Evolutionary conservation across 2,329 filamentous ascomycete genomes (phyloP).

Genomic region (Colletotrichum musicola): DNA sequence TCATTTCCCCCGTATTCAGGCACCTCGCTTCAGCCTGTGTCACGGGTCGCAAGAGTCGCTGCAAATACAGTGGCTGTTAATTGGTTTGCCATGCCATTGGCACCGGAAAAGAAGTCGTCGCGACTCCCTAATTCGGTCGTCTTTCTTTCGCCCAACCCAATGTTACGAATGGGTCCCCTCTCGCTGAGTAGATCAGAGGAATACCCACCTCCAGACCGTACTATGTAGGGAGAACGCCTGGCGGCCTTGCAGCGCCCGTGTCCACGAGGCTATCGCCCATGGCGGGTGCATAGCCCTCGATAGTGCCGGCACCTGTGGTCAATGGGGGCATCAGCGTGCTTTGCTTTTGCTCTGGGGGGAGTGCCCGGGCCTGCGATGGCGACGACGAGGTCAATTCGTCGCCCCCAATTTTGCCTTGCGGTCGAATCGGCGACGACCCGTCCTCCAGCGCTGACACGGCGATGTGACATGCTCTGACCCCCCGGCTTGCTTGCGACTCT

Average conservation of each 20-base stretch:
- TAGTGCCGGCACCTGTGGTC: slow-evolving; percentile 24
- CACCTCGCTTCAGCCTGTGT: slow-evolving; percentile 19
- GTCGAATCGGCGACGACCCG: slow-evolving; percentile 38
- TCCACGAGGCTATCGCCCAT: slow-evolving; percentile 33
- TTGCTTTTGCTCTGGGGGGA: not conserved
- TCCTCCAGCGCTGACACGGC: slow-evolving; percentile 40
- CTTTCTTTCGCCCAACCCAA: not conserved
- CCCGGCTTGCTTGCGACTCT: slow-evolving; percentile 22
- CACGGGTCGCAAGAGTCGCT: slow-evolving; percentile 31
- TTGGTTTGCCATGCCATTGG: slow-evolving; percentile 31
- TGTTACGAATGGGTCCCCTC: slow-evolving; percentile 1
- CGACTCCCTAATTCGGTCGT: not conserved
- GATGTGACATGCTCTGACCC: slow-evolving; percentile 41
- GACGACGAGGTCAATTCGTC: slow-evolving; percentile 35
- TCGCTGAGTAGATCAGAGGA: slow-evolving; percentile 1
- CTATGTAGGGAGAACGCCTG: not conserved
- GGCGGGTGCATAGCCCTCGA: slow-evolving; percentile 36
- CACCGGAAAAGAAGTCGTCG: slow-evolving; percentile 7
- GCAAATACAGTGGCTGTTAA: slow-evolving; percentile 30
- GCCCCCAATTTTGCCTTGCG: slow-evolving; percentile 29
- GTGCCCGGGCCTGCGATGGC: slow-evolving; percentile 27
- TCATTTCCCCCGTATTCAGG: slow-evolving; percentile 19
- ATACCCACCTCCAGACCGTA: no score
- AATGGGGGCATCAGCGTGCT: slow-evolving; percentile 24
- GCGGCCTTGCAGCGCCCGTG: slow-evolving; percentile 25